A percentile compares a stretch with the other conserved stretches of the same genome.
These are phyloP conservation scores for Daldinia loculata DNA, from an alignment of 495 filamentous ascomycete species.

Conservation along the genomic window DNA sequence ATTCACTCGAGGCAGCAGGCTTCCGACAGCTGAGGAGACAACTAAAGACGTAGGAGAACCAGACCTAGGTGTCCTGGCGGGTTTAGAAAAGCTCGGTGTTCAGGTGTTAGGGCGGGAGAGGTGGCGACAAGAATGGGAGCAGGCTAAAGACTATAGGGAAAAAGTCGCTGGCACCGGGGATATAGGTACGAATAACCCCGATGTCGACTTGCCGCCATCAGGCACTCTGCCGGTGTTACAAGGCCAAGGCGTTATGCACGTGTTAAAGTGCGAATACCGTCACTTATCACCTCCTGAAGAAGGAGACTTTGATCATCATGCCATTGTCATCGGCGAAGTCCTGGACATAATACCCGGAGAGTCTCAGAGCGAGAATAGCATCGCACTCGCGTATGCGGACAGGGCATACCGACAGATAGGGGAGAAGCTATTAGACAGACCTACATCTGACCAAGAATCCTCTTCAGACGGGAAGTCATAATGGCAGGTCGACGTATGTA, in stretches of 20 bases:
- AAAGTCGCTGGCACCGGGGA: neutral
- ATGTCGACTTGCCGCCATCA: constrained; percentile 14
- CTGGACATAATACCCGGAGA: constrained; percentile 49
- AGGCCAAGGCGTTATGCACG: constrained; percentile 53
- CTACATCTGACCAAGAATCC: neutral
- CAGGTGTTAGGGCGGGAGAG: constrained; percentile 27
- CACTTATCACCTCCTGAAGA: constrained; percentile 37
- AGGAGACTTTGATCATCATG: constrained; percentile 53
- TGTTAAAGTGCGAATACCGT: constrained; percentile 50
- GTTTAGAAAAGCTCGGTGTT: constrained; percentile 42
- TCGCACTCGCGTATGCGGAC: constrained; percentile 56
- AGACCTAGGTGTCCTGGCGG: constrained; percentile 41
- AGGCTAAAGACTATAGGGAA: constrained; percentile 8
- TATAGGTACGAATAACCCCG: constrained; percentile 1
- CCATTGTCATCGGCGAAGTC: constrained; percentile 65
- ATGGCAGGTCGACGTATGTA: neutral
- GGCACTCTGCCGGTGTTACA: constrained; percentile 43
- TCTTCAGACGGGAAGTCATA: neutral
- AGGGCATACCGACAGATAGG: constrained; percentile 54
- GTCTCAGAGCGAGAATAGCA: constrained; percentile 18
- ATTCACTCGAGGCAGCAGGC: constrained; percentile 51
- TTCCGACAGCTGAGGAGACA: constrained; percentile 16
- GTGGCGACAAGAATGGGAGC: constrained; percentile 35
- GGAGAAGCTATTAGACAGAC: constrained; percentile 31
- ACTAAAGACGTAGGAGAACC: neutral